Percentiles rank a stretch among this genome's conserved stretches.
Conservation (phyloP, 371 early-diverging fungal genomes). For the Cokeromyces recurvatus region DNA sequence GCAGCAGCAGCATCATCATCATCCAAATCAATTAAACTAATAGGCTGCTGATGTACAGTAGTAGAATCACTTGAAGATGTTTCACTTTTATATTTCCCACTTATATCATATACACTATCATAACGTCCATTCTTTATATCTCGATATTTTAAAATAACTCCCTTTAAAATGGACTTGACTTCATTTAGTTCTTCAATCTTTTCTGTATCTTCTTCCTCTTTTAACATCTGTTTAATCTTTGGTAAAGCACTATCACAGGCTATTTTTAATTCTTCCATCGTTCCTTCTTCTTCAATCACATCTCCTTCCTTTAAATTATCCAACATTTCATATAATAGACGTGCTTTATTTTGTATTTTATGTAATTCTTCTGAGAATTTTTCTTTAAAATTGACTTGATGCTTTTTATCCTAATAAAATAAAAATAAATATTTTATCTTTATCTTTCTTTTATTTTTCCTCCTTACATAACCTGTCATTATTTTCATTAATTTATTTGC, state of each 20-base stretch:
- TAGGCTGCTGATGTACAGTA: slow-evolving; percentile 13
- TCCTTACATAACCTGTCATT: slow-evolving; percentile 88
- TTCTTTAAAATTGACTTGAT: slow-evolving; percentile 77
- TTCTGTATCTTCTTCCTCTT: slow-evolving; percentile 21
- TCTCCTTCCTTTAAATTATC: slow-evolving; percentile 63
- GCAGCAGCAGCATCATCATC: slow-evolving; percentile 20
- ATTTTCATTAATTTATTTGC: slow-evolving; percentile 96
- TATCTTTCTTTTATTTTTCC: background rate
- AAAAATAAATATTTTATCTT: background rate
- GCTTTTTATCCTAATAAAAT: slow-evolving; percentile 63
- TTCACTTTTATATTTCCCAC: slow-evolving; percentile 13
- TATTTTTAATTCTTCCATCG: slow-evolving; percentile 51
- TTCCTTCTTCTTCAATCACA: slow-evolving; percentile 52
- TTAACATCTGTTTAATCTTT: slow-evolving; percentile 70
- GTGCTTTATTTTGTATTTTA: slow-evolving; percentile 73
- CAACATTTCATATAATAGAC: slow-evolving; percentile 77
- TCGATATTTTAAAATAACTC: slow-evolving; percentile 71
- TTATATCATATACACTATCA: slow-evolving; percentile 38
- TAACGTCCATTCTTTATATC: slow-evolving; percentile 60
- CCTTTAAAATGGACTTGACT: slow-evolving; percentile 80
- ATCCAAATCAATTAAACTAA: slow-evolving; percentile 64
- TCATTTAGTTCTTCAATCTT: slow-evolving; percentile 68
- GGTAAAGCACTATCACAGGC: slow-evolving; percentile 56
- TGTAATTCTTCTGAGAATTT: slow-evolving; percentile 79
- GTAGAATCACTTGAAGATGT: slow-evolving; percentile 1